phyloP scores from a whole-genome alignment of 108 stramenopile genomes.

The Phaeodactylum tricornutum region DNA sequence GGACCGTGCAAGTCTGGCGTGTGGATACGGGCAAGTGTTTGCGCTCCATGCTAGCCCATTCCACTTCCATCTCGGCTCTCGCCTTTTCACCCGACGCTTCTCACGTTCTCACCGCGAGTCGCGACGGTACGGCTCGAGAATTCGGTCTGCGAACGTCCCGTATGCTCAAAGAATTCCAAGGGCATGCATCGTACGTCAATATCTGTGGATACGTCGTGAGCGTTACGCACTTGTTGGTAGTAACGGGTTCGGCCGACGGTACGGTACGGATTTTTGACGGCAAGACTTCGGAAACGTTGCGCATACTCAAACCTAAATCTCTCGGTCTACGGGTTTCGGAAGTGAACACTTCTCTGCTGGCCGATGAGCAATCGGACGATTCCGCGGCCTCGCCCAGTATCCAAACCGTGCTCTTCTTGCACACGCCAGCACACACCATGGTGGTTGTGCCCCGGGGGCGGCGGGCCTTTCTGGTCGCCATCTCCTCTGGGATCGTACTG shows the following conservation, averaged over 20 bases:
- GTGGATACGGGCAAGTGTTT: constrained; percentile 70
- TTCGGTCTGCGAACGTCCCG: constrained; percentile 68
- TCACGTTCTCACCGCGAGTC: constrained; percentile 62
- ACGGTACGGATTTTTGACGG: constrained; percentile 88
- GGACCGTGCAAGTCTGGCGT: constrained; percentile 76
- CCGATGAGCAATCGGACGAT: constrained; percentile 3
- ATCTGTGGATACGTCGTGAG: constrained; percentile 42
- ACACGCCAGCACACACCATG: constrained; percentile 45
- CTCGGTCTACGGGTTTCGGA: constrained; percentile 3
- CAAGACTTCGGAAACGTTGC: constrained; percentile 45
- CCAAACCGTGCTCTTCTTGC: constrained; percentile 47
- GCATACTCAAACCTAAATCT: constrained; percentile 35
- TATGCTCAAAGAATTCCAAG: constrained; percentile 79
- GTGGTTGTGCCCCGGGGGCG: constrained; percentile 55
- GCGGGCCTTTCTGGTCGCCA: constrained; percentile 50
- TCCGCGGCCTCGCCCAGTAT: constrained; percentile 17
- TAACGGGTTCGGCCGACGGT: constrained; percentile 87
- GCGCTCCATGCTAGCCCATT: constrained; percentile 53
- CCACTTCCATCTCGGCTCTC: constrained; percentile 44
- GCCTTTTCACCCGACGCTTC: constrained; percentile 49
- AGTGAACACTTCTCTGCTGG: constrained; percentile 13
- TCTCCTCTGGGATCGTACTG: constrained; percentile 39
- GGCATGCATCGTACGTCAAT: constrained; percentile 79
- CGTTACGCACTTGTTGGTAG: constrained; percentile 25
- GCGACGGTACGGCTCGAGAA: constrained; percentile 59